phyloP scores from a whole-genome alignment of 768 basidiomycete species.

The Russula abietina region DNA sequence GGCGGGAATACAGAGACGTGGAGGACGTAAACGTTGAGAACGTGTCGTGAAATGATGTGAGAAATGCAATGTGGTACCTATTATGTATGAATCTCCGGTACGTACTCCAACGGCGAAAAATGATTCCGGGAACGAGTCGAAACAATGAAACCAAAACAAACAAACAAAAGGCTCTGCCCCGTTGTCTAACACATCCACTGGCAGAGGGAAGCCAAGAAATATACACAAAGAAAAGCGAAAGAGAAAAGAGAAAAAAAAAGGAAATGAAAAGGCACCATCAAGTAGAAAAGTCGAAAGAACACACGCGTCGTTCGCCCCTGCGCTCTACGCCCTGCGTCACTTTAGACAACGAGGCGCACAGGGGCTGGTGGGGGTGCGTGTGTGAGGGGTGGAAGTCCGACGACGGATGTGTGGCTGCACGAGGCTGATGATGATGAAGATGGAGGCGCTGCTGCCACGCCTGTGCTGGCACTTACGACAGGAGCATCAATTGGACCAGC shows the following conservation, averaged over 20 bases:
- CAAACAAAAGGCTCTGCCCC: no score
- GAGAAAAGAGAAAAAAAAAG: not conserved
- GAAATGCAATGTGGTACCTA: no score
- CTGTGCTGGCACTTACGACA: not conserved
- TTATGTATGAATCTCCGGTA: no score
- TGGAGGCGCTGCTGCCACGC: not conserved
- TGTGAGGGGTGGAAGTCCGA: slow-evolving; percentile 6
- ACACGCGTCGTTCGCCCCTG: not conserved
- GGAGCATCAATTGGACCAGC: not conserved
- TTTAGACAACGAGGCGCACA: no score
- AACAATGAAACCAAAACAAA: no score
- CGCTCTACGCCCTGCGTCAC: not conserved
- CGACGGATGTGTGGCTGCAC: slow-evolving; percentile 11
- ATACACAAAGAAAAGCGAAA: not conserved
- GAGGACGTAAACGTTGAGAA: not conserved
- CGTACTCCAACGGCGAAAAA: no score
- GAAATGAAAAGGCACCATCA: not conserved
- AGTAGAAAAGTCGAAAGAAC: not conserved
- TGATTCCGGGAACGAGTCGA: no score
- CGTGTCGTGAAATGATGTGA: not conserved
- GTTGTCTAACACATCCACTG: no score
- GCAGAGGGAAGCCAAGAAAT: not conserved
- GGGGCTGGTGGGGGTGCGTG: not conserved
- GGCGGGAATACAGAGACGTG: not conserved
- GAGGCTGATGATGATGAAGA: not conserved